Percentiles rank a stretch among this genome's conserved stretches.
These are phyloP conservation scores for Rhododendron mucronatum DNA, from an alignment of 148 eudicot species.

Conservation along the genomic window DNA sequence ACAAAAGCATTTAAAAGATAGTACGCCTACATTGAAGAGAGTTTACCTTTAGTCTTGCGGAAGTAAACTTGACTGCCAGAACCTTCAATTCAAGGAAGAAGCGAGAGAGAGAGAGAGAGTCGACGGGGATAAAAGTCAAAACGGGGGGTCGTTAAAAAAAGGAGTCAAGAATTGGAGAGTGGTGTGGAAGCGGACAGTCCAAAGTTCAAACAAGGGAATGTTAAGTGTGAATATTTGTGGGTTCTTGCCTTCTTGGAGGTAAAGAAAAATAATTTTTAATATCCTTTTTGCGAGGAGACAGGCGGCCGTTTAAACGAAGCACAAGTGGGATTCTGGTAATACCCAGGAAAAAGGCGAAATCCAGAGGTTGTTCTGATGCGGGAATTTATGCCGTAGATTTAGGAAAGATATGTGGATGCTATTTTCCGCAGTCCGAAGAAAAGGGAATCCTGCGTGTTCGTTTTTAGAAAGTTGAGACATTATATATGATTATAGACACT, in stretches of 20 bases:
- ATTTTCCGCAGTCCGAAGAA: not conserved
- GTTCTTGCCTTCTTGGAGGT: not conserved
- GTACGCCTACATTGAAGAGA: not conserved
- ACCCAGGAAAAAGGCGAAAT: not conserved
- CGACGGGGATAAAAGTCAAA: not conserved
- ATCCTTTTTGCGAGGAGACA: not conserved
- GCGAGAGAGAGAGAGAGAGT: not conserved
- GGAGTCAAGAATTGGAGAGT: not conserved
- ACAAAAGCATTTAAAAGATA: not conserved
- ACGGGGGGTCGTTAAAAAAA: not conserved
- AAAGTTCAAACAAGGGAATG: not conserved
- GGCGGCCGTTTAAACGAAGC: not conserved
- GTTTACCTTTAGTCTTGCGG: not conserved
- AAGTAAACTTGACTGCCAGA: slow-evolving; percentile 1
- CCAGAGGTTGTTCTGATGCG: not conserved
- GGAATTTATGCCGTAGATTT: not conserved
- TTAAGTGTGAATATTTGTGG: not conserved
- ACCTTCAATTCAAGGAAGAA: slow-evolving; percentile 4
- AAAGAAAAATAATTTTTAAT: not conserved
- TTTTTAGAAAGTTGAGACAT: not conserved
- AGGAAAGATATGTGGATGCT: not conserved
- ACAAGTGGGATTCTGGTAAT: not conserved
- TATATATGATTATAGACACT: too few species aligned
- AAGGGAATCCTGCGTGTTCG: not conserved
- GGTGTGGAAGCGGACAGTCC: not conserved